Evolutionary conservation across 371 early-diverging fungal species (phyloP).

Genomic region (Syncephalastrum monosporum): DNA sequence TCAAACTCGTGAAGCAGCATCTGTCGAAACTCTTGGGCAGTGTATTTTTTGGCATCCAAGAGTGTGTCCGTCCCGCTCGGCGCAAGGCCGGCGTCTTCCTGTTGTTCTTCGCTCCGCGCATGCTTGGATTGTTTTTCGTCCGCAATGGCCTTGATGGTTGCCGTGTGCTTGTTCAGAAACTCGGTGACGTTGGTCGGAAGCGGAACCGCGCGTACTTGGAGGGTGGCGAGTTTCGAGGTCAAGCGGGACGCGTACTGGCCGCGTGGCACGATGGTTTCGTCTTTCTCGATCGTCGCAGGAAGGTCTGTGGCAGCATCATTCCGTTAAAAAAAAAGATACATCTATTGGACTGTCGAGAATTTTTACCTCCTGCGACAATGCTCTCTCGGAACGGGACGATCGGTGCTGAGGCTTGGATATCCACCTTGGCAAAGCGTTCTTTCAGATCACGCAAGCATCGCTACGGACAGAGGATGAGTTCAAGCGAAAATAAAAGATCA

Average conservation of each 20-base stretch:
- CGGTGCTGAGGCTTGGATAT: slow-evolving; percentile 91
- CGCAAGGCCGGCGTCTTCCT: slow-evolving; percentile 8
- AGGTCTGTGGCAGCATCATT: slow-evolving; percentile 15
- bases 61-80: background rate
- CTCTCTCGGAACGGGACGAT: slow-evolving; percentile 98
- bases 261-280: slow-evolving; percentile 50
- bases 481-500: background rate
- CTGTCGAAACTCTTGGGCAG: slow-evolving; percentile 35
- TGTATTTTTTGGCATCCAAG: slow-evolving; percentile 15
- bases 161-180: slow-evolving; percentile 60
- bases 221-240: slow-evolving; percentile 65
- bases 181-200: slow-evolving; percentile 69
- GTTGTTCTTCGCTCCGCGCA: slow-evolving; percentile 8
- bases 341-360: background rate
- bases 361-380: slow-evolving; percentile 52
- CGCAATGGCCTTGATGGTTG: slow-evolving; percentile 63
- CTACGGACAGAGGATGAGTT: slow-evolving; percentile 23
- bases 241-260: slow-evolving; percentile 59
- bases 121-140: slow-evolving; percentile 47
- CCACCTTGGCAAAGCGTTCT: slow-evolving; percentile 91
- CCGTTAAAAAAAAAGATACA: background rate
- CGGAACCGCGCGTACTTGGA: slow-evolving; percentile 79
- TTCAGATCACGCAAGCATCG: slow-evolving; percentile 92
- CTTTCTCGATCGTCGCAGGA: slow-evolving; percentile 45
- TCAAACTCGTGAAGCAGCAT: slow-evolving; percentile 43